phyloP scores from a whole-genome alignment of 306 rosid genomes.

The Psophocarpus tetragonolobus region DNA sequence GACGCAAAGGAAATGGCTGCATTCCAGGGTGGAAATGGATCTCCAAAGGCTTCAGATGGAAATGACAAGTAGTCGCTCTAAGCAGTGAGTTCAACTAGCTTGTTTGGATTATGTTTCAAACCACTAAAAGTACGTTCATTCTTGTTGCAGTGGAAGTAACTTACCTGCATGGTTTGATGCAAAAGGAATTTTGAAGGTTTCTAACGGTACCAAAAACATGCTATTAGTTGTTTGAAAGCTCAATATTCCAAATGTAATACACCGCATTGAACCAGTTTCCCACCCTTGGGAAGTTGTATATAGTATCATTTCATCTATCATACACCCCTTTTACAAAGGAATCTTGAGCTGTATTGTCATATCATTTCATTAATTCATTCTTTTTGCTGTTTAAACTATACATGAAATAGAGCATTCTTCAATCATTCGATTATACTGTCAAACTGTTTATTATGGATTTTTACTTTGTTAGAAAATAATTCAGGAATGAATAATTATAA shows the following conservation, averaged over 20 bases:
- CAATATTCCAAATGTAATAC: not conserved
- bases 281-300: constrained; percentile 36
- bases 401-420: not conserved
- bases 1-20: constrained; percentile 68
- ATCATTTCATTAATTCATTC: constrained; percentile 19
- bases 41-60: constrained; percentile 51
- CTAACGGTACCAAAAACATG: no score
- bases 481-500: not conserved
- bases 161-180: no score
- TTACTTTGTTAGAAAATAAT: not conserved
- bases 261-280: constrained; percentile 8
- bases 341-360: constrained; percentile 11
- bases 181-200: no score
- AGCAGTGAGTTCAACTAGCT: constrained; percentile 29
- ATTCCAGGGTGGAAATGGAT: constrained; percentile 53
- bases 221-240: constrained; percentile 1
- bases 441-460: not conserved
- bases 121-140: no score
- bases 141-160: no score
- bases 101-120: no score
- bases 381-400: constrained; percentile 20
- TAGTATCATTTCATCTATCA: constrained; percentile 21
- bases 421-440: not conserved
- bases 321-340: constrained; percentile 13
- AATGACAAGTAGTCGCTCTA: constrained; percentile 43